A percentile compares a stretch with the other conserved stretches of the same genome.
phyloP scores from a whole-genome alignment of 2,329 filamentous ascomycete species.

The Geosmithia flava region DNA sequence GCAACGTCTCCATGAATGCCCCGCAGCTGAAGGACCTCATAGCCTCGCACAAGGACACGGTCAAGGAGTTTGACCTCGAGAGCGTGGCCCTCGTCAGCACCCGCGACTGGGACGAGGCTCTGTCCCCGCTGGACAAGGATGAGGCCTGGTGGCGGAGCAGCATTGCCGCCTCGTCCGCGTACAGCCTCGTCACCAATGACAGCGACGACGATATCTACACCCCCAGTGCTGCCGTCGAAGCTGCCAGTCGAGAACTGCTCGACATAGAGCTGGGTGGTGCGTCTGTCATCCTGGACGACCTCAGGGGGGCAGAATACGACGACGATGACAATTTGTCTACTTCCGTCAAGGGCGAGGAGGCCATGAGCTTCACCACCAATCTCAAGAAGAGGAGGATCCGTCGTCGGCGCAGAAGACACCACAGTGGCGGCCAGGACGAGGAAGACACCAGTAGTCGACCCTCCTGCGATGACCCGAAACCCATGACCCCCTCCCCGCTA shows the following conservation, averaged over 20 bases:
- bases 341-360: slow-evolving; percentile 13
- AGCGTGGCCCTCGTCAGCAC: slow-evolving; percentile 55
- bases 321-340: slow-evolving; percentile 4
- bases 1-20: slow-evolving; percentile 61
- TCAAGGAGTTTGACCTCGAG: slow-evolving; percentile 71
- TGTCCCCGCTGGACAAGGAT: slow-evolving; percentile 50
- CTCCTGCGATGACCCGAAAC: slow-evolving; percentile 3
- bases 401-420: slow-evolving; percentile 24
- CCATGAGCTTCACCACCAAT: slow-evolving; percentile 29
- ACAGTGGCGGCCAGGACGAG: slow-evolving; percentile 12
- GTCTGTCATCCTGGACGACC: slow-evolving; percentile 12
- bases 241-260: slow-evolving; percentile 36
- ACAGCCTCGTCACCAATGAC: slow-evolving; percentile 19
- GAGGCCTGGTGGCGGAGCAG: slow-evolving; percentile 24
- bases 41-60: slow-evolving; percentile 49
- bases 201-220: slow-evolving; percentile 26
- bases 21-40: slow-evolving; percentile 61
- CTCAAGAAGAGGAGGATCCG: slow-evolving; percentile 30
- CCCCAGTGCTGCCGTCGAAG: slow-evolving; percentile 40
- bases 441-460: not conserved
- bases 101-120: slow-evolving; percentile 63
- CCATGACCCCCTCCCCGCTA: slow-evolving; percentile 3
- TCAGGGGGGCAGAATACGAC: slow-evolving; percentile 11
- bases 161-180: slow-evolving; percentile 12
- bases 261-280: slow-evolving; percentile 25